Percentiles rank a stretch among this genome's conserved stretches.
Evolutionary conservation across 371 early-diverging fungal species (phyloP).

Genomic region (Chytridiales sp.): DNA sequence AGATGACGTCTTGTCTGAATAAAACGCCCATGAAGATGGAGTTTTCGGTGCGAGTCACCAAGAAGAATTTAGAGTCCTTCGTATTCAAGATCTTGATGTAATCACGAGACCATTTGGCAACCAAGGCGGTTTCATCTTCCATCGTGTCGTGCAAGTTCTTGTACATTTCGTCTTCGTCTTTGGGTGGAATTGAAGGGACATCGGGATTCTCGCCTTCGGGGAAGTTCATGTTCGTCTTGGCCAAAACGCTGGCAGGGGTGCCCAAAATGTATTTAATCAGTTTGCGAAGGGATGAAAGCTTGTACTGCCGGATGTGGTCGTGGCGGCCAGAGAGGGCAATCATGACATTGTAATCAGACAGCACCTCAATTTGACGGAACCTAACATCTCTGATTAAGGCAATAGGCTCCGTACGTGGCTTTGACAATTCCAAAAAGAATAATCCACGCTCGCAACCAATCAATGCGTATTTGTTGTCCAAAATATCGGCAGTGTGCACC

Average conservation of each 20-base stretch:
- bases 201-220: background rate
- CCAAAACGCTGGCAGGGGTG: constrained; percentile 24
- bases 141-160: constrained; percentile 24
- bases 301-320: constrained; percentile 58
- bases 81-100: constrained; percentile 58
- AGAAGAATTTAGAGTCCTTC: constrained; percentile 48
- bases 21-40: constrained; percentile 51
- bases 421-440: constrained; percentile 45
- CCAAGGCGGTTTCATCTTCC: constrained; percentile 46
- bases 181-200: background rate
- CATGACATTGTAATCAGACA: constrained; percentile 56
- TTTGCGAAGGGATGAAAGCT: constrained; percentile 45
- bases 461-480: constrained; percentile 49
- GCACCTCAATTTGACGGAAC: constrained; percentile 53
- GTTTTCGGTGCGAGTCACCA: constrained; percentile 49
- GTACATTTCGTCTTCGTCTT: constrained; percentile 44
- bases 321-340: constrained; percentile 57
- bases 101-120: constrained; percentile 50
- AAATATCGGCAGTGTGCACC: constrained; percentile 42
- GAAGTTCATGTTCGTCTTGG: constrained; percentile 37
- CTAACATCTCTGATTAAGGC: constrained; percentile 48
- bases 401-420: constrained; percentile 36
- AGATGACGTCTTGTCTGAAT: constrained; percentile 45
- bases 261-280: constrained; percentile 48
- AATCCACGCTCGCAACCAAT: constrained; percentile 53